Conservation (phyloP, 257 asterid genomes). For the Solanum tarapatanum region DNA sequence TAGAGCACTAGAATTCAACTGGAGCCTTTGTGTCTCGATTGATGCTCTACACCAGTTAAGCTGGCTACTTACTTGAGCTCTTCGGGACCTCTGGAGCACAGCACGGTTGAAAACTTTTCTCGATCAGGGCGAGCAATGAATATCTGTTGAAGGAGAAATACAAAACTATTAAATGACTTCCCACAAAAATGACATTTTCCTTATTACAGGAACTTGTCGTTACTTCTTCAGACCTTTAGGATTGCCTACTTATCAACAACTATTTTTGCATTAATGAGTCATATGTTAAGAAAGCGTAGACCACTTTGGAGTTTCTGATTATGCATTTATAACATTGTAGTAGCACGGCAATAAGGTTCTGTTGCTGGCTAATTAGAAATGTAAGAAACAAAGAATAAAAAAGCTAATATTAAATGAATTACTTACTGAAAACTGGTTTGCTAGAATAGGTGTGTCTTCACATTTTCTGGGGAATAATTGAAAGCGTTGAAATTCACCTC, state of each 20-base stretch:
- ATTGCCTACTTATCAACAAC: neutral
- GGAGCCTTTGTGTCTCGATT: neutral
- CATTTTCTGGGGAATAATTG: conserved; percentile 82
- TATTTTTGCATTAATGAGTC: neutral
- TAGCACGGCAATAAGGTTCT: neutral
- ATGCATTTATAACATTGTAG: neutral
- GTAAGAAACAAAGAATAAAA: neutral
- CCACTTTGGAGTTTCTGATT: neutral
- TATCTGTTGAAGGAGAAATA: conserved; percentile 28
- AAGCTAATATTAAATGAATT: neutral
- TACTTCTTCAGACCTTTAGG: neutral
- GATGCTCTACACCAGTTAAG: neutral
- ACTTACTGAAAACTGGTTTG: conserved; percentile 93
- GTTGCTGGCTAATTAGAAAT: neutral
- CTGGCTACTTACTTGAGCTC: conserved; percentile 32
- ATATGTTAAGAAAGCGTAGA: neutral
- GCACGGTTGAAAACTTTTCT: conserved; percentile 54
- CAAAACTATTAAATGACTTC: neutral
- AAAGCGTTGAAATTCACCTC: conserved; percentile 85
- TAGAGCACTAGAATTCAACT: neutral
- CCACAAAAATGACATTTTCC: neutral
- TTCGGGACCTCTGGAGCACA: conserved; percentile 55
- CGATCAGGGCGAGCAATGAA: conserved; percentile 77
- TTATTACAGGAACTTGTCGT: neutral
- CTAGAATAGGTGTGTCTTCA: conserved; percentile 75